Evolutionary conservation across 208 protist genomes (phyloP).

Genomic region (Crithidia expoeki): DNA sequence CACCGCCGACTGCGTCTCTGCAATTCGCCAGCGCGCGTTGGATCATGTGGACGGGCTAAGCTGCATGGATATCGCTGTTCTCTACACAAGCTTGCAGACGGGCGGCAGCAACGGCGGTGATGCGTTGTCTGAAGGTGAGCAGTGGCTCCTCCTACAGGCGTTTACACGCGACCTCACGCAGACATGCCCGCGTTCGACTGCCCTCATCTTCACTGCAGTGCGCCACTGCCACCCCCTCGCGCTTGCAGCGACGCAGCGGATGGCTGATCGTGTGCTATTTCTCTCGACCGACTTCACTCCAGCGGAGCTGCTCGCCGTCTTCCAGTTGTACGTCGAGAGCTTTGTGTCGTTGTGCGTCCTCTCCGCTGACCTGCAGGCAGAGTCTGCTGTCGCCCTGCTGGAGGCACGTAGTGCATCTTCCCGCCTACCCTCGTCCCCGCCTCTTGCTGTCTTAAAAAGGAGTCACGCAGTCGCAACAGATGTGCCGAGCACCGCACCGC

Average conservation of each 20-base stretch:
- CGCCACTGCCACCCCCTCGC: slow-evolving; percentile 26
- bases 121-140: slow-evolving; percentile 18
- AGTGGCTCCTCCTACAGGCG: slow-evolving; percentile 35
- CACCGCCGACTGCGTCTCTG: slow-evolving; percentile 25
- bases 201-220: slow-evolving; percentile 71
- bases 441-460: background rate
- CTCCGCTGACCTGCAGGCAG: slow-evolving; percentile 22
- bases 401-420: background rate
- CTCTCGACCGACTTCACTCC: slow-evolving; percentile 82
- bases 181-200: slow-evolving; percentile 68
- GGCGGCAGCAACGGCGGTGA: background rate
- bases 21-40: slow-evolving; percentile 30
- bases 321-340: slow-evolving; percentile 63
- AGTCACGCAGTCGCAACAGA: background rate
- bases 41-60: slow-evolving; percentile 39
- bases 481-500: background rate
- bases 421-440: background rate
- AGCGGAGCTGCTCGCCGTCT: slow-evolving; percentile 73
- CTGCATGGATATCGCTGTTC: slow-evolving; percentile 71
- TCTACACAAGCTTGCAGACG: slow-evolving; percentile 58
- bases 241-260: slow-evolving; percentile 49
- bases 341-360: slow-evolving; percentile 48
- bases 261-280: slow-evolving; percentile 75
- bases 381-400: background rate
- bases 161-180: slow-evolving; percentile 43